phyloP scores from a whole-genome alignment of 2,329 filamentous ascomycete genomes.

The Achaetomium macrosporum region DNA sequence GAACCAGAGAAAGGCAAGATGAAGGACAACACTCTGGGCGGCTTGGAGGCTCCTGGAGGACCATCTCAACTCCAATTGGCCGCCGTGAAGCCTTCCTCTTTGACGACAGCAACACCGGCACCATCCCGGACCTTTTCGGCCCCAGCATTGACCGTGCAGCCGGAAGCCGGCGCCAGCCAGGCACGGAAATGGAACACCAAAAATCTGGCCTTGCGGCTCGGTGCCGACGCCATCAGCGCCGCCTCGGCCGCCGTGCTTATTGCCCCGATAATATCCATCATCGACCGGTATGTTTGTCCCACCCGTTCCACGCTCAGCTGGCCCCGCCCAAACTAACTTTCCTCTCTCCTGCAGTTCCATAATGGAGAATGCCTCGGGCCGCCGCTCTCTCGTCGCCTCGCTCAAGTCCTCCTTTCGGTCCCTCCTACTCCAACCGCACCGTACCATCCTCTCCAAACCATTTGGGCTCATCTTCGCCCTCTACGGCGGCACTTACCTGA shows the following conservation, averaged over 20 bases:
- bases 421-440: constrained; percentile 55
- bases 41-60: constrained; percentile 3
- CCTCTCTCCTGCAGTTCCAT: constrained; percentile 52
- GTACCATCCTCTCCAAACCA: constrained; percentile 57
- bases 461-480: constrained; percentile 66
- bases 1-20: neutral
- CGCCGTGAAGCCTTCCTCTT: neutral
- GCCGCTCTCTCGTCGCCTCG: constrained; percentile 53
- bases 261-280: constrained; percentile 78
- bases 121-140: constrained; percentile 2
- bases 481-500: constrained; percentile 85
- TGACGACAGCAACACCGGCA: neutral
- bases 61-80: constrained; percentile 5
- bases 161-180: neutral
- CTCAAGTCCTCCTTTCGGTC: constrained; percentile 51
- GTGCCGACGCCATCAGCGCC: constrained; percentile 63
- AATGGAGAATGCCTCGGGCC: constrained; percentile 75
- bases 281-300: constrained; percentile 63
- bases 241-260: constrained; percentile 67
- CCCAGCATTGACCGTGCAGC: neutral
- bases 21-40: constrained; percentile 10
- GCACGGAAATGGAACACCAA: constrained; percentile 66
- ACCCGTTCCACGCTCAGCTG: neutral
- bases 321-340: constrained; percentile 9
- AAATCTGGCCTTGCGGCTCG: constrained; percentile 61